Conservation (phyloP, 2,329 filamentous ascomycete genomes). For the Teratosphaeria pseudoeucalypti region DNA sequence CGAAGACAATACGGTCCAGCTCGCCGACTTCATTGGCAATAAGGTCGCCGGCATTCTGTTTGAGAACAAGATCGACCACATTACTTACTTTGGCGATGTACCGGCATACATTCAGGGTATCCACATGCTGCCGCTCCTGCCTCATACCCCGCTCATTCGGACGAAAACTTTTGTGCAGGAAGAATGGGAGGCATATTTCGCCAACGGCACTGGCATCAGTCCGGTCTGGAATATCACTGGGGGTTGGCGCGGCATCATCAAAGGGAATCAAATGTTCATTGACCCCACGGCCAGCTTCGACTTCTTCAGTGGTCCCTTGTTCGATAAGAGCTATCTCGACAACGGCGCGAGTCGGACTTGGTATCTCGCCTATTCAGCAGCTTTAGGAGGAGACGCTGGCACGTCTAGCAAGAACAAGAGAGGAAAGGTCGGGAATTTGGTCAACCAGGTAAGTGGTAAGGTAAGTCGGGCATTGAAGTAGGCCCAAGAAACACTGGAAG, state of each 20-base stretch:
- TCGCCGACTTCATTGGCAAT: conserved; percentile 68
- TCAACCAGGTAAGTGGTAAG: not conserved
- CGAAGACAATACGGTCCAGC: conserved; percentile 59
- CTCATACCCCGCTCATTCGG: conserved; percentile 58
- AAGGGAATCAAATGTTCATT: conserved; percentile 69
- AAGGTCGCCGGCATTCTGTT: conserved; percentile 59
- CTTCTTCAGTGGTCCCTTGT: conserved; percentile 60
- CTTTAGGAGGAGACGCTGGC: conserved; percentile 37
- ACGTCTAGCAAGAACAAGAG: not conserved
- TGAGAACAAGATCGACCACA: conserved; percentile 91
- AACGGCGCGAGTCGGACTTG: conserved; percentile 75
- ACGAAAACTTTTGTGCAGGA: conserved; percentile 60
- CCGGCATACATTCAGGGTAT: conserved; percentile 48
- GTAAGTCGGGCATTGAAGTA: conserved; percentile 1
- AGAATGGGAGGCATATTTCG: conserved; percentile 77
- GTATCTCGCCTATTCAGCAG: conserved; percentile 72
- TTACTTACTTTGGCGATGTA: conserved; percentile 67
- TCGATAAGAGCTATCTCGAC: conserved; percentile 62
- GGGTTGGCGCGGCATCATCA: conserved; percentile 79
- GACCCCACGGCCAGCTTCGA: conserved; percentile 59
- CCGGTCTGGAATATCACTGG: conserved; percentile 30
- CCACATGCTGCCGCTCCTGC: conserved; percentile 70
- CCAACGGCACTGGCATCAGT: conserved; percentile 40
- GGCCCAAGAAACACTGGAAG: not conserved
- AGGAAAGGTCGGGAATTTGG: not conserved